Evolutionary conservation across 352 stramenopile species (phyloP).

Genomic region (Phytopythium montanum): DNA sequence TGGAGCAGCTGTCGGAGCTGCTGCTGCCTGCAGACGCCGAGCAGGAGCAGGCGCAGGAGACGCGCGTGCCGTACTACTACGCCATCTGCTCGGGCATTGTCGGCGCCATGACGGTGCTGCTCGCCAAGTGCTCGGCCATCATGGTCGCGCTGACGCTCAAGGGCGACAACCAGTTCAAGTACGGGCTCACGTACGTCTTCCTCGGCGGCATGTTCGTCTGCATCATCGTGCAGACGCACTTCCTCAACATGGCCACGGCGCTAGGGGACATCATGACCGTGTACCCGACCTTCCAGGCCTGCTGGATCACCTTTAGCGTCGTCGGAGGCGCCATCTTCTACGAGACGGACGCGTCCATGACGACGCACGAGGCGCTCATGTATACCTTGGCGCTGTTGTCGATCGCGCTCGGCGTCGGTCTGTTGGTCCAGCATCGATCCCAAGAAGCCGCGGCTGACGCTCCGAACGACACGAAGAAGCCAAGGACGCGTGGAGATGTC

Average conservation of each 20-base stretch:
- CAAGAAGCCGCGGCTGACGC: constrained; percentile 9
- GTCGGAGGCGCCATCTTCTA: constrained; percentile 84
- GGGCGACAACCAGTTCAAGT: constrained; percentile 86
- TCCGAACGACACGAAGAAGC: constrained; percentile 9
- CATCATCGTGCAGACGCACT: constrained; percentile 85
- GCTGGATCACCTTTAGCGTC: constrained; percentile 88
- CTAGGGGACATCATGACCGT: constrained; percentile 88
- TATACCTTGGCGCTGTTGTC: constrained; percentile 72
- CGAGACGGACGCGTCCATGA: constrained; percentile 59
- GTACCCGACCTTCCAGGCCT: constrained; percentile 86
- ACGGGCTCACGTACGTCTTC: constrained; percentile 83
- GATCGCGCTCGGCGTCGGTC: constrained; percentile 61
- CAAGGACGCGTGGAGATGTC: constrained; percentile 16
- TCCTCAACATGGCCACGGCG: constrained; percentile 83
- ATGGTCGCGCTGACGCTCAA: constrained; percentile 83
- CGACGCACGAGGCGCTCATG: constrained; percentile 50
- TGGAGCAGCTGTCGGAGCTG: constrained; percentile 24
- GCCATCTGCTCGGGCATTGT: constrained; percentile 85
- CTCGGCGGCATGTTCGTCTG: constrained; percentile 83
- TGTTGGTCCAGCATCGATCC: constrained; percentile 70
- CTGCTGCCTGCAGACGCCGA: constrained; percentile 22
- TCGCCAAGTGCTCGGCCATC: constrained; percentile 84
- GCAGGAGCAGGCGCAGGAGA: constrained; percentile 26
- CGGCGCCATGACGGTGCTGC: constrained; percentile 76
- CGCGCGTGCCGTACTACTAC: constrained; percentile 81